A percentile compares a stretch with the other conserved stretches of the same genome.
These are phyloP conservation scores for Boechera stricta DNA, from an alignment of 345 rosid species.

Conservation along the genomic window DNA sequence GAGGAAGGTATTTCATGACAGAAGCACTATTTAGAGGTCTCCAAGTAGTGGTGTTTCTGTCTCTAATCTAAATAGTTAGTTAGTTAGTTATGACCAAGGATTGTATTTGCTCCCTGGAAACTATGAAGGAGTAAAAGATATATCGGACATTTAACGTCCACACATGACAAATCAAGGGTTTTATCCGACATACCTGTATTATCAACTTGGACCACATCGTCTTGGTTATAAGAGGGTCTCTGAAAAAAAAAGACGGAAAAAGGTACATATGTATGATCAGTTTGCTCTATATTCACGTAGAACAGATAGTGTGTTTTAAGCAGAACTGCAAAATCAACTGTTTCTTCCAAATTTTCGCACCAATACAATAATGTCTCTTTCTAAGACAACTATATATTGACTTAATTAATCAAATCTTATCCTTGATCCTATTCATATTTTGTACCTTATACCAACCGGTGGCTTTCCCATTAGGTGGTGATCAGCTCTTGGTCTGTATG, in stretches of 20 bases:
- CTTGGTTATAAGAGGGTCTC: constrained; percentile 85
- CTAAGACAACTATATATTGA: too few species aligned
- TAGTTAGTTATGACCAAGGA: background rate
- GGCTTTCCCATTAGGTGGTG: constrained; percentile 72
- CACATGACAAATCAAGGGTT: constrained; percentile 1
- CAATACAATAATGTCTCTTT: background rate
- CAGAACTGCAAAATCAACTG: background rate
- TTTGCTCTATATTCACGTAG: background rate
- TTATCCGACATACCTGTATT: constrained; percentile 57
- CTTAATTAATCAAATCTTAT: background rate
- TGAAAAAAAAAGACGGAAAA: constrained; percentile 39
- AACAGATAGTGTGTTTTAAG: background rate
- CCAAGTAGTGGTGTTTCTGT: background rate
- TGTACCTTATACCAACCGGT: constrained; percentile 86
- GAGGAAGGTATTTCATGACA: constrained; percentile 13
- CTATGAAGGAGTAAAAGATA: background rate
- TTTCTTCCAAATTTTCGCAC: background rate
- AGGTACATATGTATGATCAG: background rate
- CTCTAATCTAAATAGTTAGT: background rate
- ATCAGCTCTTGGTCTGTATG: constrained; percentile 76
- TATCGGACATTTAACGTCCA: background rate
- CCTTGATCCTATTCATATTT: background rate
- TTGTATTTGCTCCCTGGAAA: background rate
- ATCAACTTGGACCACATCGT: constrained; percentile 84
- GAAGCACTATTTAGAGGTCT: constrained; percentile 1